These are phyloP conservation scores for Lactarius psammicola DNA, from an alignment of 768 basidiomycete species.

Conservation along the genomic window DNA sequence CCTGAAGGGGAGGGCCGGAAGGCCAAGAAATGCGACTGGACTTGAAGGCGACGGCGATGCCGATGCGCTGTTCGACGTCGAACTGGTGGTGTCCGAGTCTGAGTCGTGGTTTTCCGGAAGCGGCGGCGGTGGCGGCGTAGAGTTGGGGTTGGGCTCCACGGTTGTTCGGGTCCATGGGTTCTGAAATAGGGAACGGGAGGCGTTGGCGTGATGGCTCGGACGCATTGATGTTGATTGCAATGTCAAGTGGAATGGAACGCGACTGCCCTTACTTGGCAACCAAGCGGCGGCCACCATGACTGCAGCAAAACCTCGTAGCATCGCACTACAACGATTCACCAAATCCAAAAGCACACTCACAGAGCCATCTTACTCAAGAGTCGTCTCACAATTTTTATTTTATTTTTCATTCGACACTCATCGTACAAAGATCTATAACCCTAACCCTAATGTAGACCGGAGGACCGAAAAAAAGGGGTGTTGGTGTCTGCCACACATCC, in stretches of 20 bases:
- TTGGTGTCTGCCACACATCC: neutral
- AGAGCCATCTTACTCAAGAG: too few species aligned
- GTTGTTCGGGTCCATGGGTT: conserved; percentile 9
- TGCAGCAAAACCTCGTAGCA: neutral
- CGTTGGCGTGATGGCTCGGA: conserved; percentile 14
- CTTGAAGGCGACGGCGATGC: neutral
- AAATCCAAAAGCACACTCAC: too few species aligned
- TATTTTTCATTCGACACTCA: too few species aligned
- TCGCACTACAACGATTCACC: neutral
- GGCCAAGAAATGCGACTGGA: neutral
- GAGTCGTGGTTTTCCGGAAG: neutral
- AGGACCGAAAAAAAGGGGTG: conserved; percentile 1
- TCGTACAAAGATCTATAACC: conserved; percentile 12
- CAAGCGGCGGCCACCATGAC: neutral
- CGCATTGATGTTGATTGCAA: conserved; percentile 2
- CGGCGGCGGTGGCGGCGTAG: neutral
- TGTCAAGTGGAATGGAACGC: neutral
- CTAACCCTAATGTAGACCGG: conserved; percentile 16
- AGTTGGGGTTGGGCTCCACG: neutral
- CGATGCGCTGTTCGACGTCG: neutral
- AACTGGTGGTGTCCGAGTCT: neutral
- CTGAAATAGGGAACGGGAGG: conserved; percentile 5
- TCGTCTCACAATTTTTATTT: too few species aligned
- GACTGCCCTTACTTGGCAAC: neutral
- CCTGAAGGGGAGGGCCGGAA: neutral